Base-by-base conservation (phyloP, 1,284 basidiomycete species). In the Dichomitus squalens region DNA sequence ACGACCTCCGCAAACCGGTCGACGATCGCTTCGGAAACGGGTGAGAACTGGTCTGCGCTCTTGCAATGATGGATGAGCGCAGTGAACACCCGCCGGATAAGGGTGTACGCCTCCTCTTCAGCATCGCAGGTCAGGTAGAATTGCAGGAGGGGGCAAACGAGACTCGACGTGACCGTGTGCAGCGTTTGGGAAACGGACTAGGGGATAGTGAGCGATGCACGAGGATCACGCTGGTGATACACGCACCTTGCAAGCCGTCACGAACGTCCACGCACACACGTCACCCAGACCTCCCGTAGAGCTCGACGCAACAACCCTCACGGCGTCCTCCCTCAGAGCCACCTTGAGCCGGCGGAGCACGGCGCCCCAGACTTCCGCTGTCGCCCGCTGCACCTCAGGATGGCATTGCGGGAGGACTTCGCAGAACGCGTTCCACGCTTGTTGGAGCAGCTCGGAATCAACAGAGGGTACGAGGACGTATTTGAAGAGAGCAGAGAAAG, bases 31-130 rank as follows among this genome's bases (percentile, higher is more conserved):
- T 93, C 86, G 1, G 84, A 79, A 3, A 93, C 64, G 0, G 81
- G 71, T 7, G 79, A 70, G 65, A 92, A 90, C 52, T 86, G 81
- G 20, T 88, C 85, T 0, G 86, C 71, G 20, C 77, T 78, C 58
- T 88, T 86, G 64, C 87, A 88, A 68, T 95, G 92, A 69, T 95
- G 93, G 4, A 90, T 83, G 16, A 93, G 73, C 0, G 93, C 87
- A 0, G 91, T 95, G 4, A 92, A 72, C 2, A 88, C 76, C n/a
- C 90, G 82, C 5, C 87, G 84, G 25, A 90, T 66, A 16, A 91
- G 78, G 0, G 76, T 83, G 57, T 77, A 79, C 0, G 83, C 79
- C 7, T 68, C 61, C n/a, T 79, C 77, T 8, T 73, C 57, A 6
- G 69, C 67, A n/a, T 77, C 72, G 31, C 68, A 70, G 1, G 67